Percentiles rank a stretch among this genome's conserved stretches.
Conservation (phyloP, 805 yeast species). For the Tetrapisispora pingtungensis region DNA sequence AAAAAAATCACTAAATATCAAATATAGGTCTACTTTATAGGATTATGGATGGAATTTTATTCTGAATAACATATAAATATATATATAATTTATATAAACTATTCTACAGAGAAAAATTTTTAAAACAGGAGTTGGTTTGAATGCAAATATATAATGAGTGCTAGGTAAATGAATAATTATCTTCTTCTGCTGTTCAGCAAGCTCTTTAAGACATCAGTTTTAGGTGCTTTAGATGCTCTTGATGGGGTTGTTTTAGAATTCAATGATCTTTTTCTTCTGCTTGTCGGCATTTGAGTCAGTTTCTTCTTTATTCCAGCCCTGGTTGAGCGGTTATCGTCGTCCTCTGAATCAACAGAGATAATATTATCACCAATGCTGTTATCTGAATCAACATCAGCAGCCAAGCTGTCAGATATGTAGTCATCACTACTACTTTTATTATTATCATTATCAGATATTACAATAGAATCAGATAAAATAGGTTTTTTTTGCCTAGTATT, state of each 20-base stretch:
- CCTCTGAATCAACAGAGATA: constrained; percentile 3
- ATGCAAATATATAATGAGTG: too few species aligned
- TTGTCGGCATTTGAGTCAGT: constrained; percentile 1
- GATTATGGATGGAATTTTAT: too few species aligned
- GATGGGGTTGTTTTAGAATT: constrained; percentile 4
- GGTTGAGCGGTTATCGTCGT: constrained; percentile 3
- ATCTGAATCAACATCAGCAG: constrained; percentile 7
- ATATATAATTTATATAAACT: too few species aligned
- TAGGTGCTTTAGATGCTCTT: constrained; percentile 19
- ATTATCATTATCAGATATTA: constrained; percentile 5
- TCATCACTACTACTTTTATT: constrained; percentile 2
- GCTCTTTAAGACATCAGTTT: constrained; percentile 22
- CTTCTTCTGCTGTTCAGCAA: constrained; percentile 22
- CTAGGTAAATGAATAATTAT: constrained; percentile 2
- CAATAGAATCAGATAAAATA: constrained; percentile 10
- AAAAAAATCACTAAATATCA: too few species aligned
- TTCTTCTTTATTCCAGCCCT: background rate
- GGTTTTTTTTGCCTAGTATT: background rate
- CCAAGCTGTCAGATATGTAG: background rate
- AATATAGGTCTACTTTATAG: too few species aligned
- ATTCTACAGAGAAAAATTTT: too few species aligned
- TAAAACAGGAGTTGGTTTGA: too few species aligned
- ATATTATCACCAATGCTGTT: constrained; percentile 7
- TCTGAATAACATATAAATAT: too few species aligned
- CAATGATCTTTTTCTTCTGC: constrained; percentile 7